These are phyloP conservation scores for Pseudopithomyces maydicus DNA, from an alignment of 2,329 filamentous ascomycete genomes.

Conservation along the genomic window DNA sequence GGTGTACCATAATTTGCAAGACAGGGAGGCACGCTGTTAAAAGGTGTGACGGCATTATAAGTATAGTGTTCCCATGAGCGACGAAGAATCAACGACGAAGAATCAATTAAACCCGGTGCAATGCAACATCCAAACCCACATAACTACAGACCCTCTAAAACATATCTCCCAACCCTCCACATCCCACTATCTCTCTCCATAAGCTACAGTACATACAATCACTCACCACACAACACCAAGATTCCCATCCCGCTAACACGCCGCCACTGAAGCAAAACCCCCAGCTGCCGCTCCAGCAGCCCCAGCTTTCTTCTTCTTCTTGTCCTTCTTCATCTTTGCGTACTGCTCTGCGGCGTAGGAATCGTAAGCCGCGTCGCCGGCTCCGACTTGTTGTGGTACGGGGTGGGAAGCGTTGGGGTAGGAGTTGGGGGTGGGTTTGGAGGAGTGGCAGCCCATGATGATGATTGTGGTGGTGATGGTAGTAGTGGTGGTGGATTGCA, in stretches of 20 bases:
- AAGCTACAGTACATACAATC: no score
- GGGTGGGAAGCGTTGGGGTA: neutral
- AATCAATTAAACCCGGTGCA: no score
- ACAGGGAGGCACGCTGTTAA: no score
- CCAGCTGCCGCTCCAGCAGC: neutral
- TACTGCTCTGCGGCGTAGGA: conserved; percentile 2
- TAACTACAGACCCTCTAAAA: no score
- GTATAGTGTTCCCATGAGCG: neutral
- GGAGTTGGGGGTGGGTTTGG: neutral
- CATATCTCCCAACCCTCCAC: no score
- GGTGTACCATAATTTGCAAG: neutral
- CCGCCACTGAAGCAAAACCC: neutral
- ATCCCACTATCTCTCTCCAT: no score
- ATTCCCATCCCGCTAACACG: neutral
- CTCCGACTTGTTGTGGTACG: neutral
- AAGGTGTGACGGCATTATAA: neutral
- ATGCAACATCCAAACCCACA: no score
- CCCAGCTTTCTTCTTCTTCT: conserved; percentile 1
- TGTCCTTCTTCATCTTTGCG: neutral
- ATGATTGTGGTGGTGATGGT: neutral
- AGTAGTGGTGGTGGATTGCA: no score
- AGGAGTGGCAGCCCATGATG: neutral
- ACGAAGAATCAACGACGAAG: no score
- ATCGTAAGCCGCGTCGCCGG: neutral
- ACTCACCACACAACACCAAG: no score